Evolutionary conservation across 2,329 filamentous ascomycete species (phyloP), one percentile per base, ranked within the genome.

Genomic region (Clonostachys byssicola): DNA sequence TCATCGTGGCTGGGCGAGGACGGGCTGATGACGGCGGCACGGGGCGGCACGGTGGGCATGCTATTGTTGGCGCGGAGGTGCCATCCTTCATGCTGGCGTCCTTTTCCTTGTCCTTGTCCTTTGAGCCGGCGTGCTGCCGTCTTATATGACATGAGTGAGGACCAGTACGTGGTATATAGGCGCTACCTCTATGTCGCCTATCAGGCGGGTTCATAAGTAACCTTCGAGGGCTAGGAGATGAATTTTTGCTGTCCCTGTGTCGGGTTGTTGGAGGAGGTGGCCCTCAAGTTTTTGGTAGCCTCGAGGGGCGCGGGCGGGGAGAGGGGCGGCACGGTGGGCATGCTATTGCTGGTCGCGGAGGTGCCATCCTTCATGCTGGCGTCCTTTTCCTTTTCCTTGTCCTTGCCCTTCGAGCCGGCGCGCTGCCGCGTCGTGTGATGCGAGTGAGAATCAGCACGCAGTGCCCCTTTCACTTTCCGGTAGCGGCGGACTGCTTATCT

Each of bases 181-280:
- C 59, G 40, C 18, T 33, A 12, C 60, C 59, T 46, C 59, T 63
- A 52, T 72, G 71, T 55, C 72, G 71, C 61, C 73, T 75, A 49
- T 77, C 71, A 42, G 71, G 60, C 41, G 61, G 54, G 52, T 64
- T 68, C 70, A 73, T 74, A 16, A 16, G 44, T 49, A 41, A 40
- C 44, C 45, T 35, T 36, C 35, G 13, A 16, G 23, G n/a, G n/a
- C 38, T 20, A 5, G 18, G 18, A n/a, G n/a, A n/a, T n/a, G n/a
- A n/a, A n/a, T n/a, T n/a, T n/a, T n/a, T n/a, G n/a, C n/a, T n/a
- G n/a, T n/a, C n/a, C n/a, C n/a, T n/a, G n/a, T n/a, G n/a, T n/a
- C n/a, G n/a, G n/a, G n/a, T n/a, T n/a, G n/a, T n/a, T n/a, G n/a
- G n/a, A n/a, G n/a, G n/a, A n/a, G n/a, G n/a, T n/a, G n/a, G n/a